Base-by-base conservation (phyloP, 805 yeast genomes). In the Brettanomyces naardenensis region DNA sequence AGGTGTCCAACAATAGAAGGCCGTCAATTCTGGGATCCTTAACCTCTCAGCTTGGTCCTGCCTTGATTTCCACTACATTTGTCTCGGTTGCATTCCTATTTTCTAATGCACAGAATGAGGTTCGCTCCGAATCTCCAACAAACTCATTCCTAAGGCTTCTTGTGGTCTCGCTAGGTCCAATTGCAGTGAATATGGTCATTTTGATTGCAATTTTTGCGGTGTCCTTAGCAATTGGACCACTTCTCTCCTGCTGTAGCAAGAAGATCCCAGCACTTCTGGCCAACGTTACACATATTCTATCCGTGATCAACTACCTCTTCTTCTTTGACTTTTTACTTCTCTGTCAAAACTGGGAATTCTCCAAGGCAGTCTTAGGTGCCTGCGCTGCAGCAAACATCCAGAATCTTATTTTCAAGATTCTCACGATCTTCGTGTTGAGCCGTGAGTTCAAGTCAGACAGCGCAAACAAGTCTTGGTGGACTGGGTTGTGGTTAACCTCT, bases 381-480 rank as follows among this genome's bases (percentile, higher is more conserved):
- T 66, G 78, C 23, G 65, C 78, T 6, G 58, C 75, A 3, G 59
- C 71, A n/a, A 55, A 69, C 37, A 47, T 80, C 6, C 89, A 86
- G 43, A 64, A 71, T 18, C 56, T 76, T 38, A n/a, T 82, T 4
- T 73, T 80, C 52, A 74, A 73, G 39, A 35, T 69, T 1, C 38
- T 76, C 4, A 71, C 75, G 0, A 62, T 73, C 1, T 33, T 73
- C 0, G 44, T 79, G 4, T 54, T 84, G 29, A 71, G 83, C 6
- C 67, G 80, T 34, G 95, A 86, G 49, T 69, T 69, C 46, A 71
- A 67, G 40, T 75, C 70, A 45, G 81, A 72, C 44, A 69, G 64
- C 32, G 60, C 84, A 0, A 83, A 80, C 48, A 54, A 71, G 27
- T 80, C 89, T 2, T 80, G 87, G 86, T 82, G 89, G 88, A 71